Base-by-base conservation (phyloP, 768 basidiomycete species). In the Hemileccinum impolitum region DNA sequence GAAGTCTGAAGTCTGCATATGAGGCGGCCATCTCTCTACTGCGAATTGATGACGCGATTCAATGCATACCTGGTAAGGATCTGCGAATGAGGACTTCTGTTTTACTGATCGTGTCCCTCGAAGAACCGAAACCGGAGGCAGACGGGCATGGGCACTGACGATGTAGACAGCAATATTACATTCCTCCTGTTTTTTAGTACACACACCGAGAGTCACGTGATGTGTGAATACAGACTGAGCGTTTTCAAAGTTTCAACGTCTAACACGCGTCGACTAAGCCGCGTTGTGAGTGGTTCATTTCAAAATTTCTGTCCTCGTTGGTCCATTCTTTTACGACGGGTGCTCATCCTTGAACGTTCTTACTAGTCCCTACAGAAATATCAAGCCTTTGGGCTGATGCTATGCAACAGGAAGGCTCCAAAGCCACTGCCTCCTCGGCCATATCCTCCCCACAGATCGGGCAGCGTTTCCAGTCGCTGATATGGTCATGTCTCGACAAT, bases 11-110 rank as follows among this genome's bases (percentile, higher is more conserved):
- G 76, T 92, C 89, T 30, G 96, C 96, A 30, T 90, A 94, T 56
- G 94, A 97, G 68, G 94, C 95, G 26, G 93, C 94, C 4, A 94
- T 96, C 35, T 92, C 92, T 50, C 73, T 98, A 52, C 73, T 99
- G 66, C 81, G 96, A 52, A 97, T 98, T 59, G 94, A 97, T 67
- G 94, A 93, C 69, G 90, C 90, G n/a, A 93, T 93, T 53, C 90
- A 92, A 61, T 90, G 88, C 68, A 77, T 87, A 40, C 87, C 90
- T 52, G 90, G 90, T 90, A 58, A 74, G 84, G 71, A 25, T 18
- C 19, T 48, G 38, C 23, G 14, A 35, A 43, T 39, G 35, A 41
- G 14, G 34, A 36, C 21, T 45, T 54, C 25, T 60, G 6, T 61
- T 47, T 55, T 21, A 11, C 52, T 62, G 37, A 58, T 57, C 13